Base-by-base conservation (phyloP, 2,329 filamentous ascomycete genomes). In the Didymella keratinophila region DNA sequence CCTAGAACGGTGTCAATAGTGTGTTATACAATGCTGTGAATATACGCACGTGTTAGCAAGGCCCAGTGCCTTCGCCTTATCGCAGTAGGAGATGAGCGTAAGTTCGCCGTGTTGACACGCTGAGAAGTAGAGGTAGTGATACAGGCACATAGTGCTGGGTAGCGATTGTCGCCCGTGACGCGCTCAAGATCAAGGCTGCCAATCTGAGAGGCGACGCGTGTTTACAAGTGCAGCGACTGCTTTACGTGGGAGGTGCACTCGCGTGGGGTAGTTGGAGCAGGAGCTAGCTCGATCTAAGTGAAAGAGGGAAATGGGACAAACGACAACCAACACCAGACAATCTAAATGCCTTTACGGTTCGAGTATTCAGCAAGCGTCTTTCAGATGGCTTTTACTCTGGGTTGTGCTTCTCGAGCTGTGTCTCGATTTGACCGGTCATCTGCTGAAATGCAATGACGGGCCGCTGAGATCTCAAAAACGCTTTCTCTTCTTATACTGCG, bases 401-500 rank as follows among this genome's bases (percentile, higher is more conserved):
- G 16, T 5, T 36, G 5, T 36, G 16, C 32, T 36, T n/a, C 32
- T n/a, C 7, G 16, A 36, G 16, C 32, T 18, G 7, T 10, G 32
- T n/a, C 8, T 18, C 16, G 16, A n/a, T n/a, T 7, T 16, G 16
- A 4, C 8, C 14, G 14, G 4, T 7, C 32, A 36, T n/a, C 16
- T 36, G 32, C 32, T 36, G 16, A 2, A 34, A 6, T 16, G 32
- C 9, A 7, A 34, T 16, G 14, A 8, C 7, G 32, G 7, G 11
- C 32, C 8, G 36, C 37, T 6, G 4, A 7, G 23, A 11, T 8
- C 6, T 28, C 64, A 76, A 27, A 76, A 76, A 2, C 72, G 62
- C 51, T 70, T 74, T 62, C 75, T 76, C 61, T 71, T 73, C 60
- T 73, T 76, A 11, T 59, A 64, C 36, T 73, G 70, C 4, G 69